Base-by-base conservation (phyloP, 2,329 filamentous ascomycete species). In the Venturia aucupariae region DNA sequence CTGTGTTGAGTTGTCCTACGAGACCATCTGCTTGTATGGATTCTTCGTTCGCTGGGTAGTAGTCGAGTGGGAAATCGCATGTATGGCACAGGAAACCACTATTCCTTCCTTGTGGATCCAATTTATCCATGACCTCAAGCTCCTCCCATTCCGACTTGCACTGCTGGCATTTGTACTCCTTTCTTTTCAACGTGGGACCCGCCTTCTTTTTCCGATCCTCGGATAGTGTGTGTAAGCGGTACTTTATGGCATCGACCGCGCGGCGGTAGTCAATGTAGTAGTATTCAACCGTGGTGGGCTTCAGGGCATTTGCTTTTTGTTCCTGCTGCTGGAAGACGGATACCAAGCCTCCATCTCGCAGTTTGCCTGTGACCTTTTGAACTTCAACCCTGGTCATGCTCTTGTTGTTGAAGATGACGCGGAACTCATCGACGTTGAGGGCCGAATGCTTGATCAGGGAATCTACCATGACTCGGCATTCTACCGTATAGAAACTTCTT, bases 261-360 rank as follows among this genome's bases (percentile, higher is more conserved):
- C 90, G 89, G 66, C 94, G 90, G 72, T 95, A 95, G 74, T 97
- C 92, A 74, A 99, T 93, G 77, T 90, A 99, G 79, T 96, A 99
- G 82, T 96, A 99, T 67, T 93, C 96, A 71, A 90, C 86, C 73
- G 89, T 92, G 69, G 89, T 87, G 5, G 90, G 89, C 62, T 92
- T 87, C 65, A 89, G 88, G 66, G 92, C 90, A 62, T 90, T 90
- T 72, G 92, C 89, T 68, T 88, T 87, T 64, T 89, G 79, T 74
- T 96, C 92, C 61, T 87, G 84, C 66, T 91, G 87, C 39, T 87
- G 86, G 74, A 86, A 93, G 84, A 93, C 86, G 69, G 86, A 84
- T 66, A 97, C 80, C 71, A 99, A 86, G 63, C 93, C 88, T 72
- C 95, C 91, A 74, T 96, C 92, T 69, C 86, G 86, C 62, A 99